Base-by-base conservation (phyloP, 257 asterid species). In the Dorcoceras hygrometricum region DNA sequence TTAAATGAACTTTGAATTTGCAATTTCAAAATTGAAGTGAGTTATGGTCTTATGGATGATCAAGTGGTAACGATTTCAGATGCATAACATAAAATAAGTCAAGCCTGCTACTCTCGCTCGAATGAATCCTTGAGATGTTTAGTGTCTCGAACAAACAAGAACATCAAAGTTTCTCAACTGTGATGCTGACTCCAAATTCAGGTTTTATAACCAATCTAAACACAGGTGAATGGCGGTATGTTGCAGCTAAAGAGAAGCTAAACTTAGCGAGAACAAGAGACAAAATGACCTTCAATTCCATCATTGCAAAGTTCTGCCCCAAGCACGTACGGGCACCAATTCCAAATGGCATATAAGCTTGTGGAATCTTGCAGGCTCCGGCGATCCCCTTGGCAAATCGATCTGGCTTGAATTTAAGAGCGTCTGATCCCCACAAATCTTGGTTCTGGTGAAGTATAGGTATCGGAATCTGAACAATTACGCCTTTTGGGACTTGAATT, bases 271-370 rank as follows among this genome's bases (percentile, higher is more conserved):
- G 74, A 65, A 80, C 71, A 26, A 87, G 81, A 6, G 95, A 77
- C 53, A 88, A 53, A 59, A 88, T 77, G 68, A 84, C 86, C 87
- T 88, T 88, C 73, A 88, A 19, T 71, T 88, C 96, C 19, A 78
- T 78, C 90, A 88, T 84, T 51, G 96, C 96, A 23, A 86, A 82
- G 81, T 81, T 71, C 60, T 86, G 96, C 22, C 95, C 96, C 32
- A 67, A 43, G 55, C 97, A 90, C 18, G 66, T 73, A 14, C 90
- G 89, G 58, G 58, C 55, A 27, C 97, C 91, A 18, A 76, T 50
- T 23, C 96, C 96, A 50, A 88, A 90, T 19, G 92, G 97, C 82
- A 90, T 79, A 56, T 84, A 88, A 68, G 86, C 90, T 62, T 81
- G 85, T 34, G 91, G 89, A 60, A 76, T 72, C 75, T 74, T 83